Evolutionary conservation across 257 asterid genomes (phyloP).

Genomic region (Solanum peruvianum): DNA sequence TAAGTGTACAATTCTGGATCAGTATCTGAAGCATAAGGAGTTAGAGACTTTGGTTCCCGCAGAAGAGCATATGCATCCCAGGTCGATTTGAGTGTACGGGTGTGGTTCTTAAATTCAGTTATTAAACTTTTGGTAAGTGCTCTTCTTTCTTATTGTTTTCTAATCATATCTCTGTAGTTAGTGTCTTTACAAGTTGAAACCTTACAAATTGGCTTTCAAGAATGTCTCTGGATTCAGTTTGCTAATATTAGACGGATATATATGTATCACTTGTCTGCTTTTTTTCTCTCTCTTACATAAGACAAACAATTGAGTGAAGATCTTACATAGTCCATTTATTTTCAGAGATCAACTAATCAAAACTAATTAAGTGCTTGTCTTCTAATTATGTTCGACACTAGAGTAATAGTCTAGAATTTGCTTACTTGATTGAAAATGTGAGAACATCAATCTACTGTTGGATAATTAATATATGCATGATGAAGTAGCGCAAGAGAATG

Average conservation of each 20-base stretch:
- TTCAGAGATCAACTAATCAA: background rate
- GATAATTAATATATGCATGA: background rate
- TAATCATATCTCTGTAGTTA: background rate
- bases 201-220: background rate
- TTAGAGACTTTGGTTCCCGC: slow-evolving; percentile 17
- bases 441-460: background rate
- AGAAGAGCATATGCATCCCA: slow-evolving; percentile 13
- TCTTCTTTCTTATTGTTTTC: background rate
- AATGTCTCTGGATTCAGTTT: background rate
- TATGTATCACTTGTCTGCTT: background rate
- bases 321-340: background rate
- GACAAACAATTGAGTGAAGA: background rate
- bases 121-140: background rate
- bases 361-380: background rate
- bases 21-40: slow-evolving; percentile 63
- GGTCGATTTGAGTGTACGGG: slow-evolving; percentile 10
- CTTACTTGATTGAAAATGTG: background rate
- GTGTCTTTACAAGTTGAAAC: background rate
- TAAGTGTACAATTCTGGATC: slow-evolving; percentile 52
- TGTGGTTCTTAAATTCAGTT: background rate
- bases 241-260: background rate
- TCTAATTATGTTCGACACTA: background rate
- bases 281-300: background rate
- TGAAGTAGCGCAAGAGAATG: background rate
- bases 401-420: background rate